These are phyloP conservation scores for Cytospora piceae DNA, from an alignment of 2,329 filamentous ascomycete species.

Conservation along the genomic window DNA sequence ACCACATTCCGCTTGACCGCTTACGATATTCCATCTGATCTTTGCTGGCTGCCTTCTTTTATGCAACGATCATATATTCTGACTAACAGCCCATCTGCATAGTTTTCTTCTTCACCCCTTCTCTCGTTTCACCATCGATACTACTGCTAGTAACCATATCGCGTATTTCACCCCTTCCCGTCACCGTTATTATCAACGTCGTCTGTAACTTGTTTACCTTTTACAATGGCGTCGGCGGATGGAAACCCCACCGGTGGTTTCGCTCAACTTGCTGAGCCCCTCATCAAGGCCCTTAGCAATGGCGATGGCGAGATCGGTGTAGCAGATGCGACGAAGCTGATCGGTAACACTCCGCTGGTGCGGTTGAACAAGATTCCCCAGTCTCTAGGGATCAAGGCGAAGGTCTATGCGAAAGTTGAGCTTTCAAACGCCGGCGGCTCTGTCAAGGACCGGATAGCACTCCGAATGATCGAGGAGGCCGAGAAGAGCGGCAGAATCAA, in stretches of 20 bases:
- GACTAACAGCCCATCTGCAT: constrained; percentile 2
- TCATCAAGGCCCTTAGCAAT: constrained; percentile 14
- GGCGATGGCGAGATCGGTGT: constrained; percentile 36
- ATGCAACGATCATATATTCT: constrained; percentile 6
- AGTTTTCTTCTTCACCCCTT: not conserved
- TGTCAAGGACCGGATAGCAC: constrained; percentile 92
- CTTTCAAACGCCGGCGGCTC: constrained; percentile 93
- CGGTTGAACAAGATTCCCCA: constrained; percentile 91
- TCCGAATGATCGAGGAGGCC: constrained; percentile 97
- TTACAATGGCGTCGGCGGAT: constrained; percentile 26
- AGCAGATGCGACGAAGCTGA: constrained; percentile 78
- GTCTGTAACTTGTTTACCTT: not conserved
- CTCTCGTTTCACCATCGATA: not conserved
- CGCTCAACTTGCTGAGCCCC: constrained; percentile 9
- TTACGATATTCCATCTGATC: not conserved
- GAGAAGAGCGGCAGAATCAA: constrained; percentile 92
- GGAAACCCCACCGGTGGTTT: constrained; percentile 22
- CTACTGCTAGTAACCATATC: not conserved
- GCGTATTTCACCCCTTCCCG: not conserved
- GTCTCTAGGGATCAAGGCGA: constrained; percentile 84
- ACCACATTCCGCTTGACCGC: constrained; percentile 5
- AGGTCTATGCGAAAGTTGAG: constrained; percentile 90
- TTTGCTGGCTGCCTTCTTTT: not conserved
- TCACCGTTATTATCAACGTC: not conserved
- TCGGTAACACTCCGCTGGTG: constrained; percentile 95